Evolutionary conservation across 352 stramenopile genomes (phyloP), one percentile per base, ranked within the genome.

Genomic region (Phytophthora multivora): DNA sequence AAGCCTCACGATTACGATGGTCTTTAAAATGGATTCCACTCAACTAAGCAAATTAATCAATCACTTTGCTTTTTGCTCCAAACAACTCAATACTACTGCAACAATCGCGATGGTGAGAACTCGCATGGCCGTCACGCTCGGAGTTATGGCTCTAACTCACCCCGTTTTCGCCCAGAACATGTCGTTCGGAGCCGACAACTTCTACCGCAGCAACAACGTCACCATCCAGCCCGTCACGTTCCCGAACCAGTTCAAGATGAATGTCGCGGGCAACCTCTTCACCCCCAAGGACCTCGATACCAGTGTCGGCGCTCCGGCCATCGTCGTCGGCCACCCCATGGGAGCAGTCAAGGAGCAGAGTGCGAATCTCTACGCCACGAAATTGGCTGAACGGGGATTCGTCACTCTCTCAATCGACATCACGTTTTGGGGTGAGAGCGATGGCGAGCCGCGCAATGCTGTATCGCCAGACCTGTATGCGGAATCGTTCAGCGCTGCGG

Each of bases 281-380:
- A 63, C 45, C 25, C 54, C 43, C 11, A 50, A 63, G 16, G 19
- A 49, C 25, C 54, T 62, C 28, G 33, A 54, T 33, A 23, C 18
- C 16, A 42, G 23, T 7, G 21, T 26, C 4, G 2, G 19, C 7
- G 47, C 28, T 9, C 47, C 47, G 5, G 47, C 47, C 11, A 43
- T 54, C 11, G 18, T 67, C 39, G 59, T 67, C 4, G 36, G 59
- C 12, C 51, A 67, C 36, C 59, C 59, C 33, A 62, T 67, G 51
- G 59, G 59, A 13, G 59, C 59, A 47, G 59, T 67, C 11, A 67
- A 67, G 59, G 59, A 67, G 45, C 59, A 67, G 19, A 67, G 59
- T 6, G 59, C 59, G 15, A 38, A 67, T 26, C 51, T 67, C 4
- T 67, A 67, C 36, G 59, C 59, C 13, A 67, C 51, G 16, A 67